A percentile compares a stretch with the other conserved stretches of the same genome.
Evolutionary conservation across 1,139 yeast genomes (phyloP).

Genomic region (Lodderomyces elongisporus): DNA sequence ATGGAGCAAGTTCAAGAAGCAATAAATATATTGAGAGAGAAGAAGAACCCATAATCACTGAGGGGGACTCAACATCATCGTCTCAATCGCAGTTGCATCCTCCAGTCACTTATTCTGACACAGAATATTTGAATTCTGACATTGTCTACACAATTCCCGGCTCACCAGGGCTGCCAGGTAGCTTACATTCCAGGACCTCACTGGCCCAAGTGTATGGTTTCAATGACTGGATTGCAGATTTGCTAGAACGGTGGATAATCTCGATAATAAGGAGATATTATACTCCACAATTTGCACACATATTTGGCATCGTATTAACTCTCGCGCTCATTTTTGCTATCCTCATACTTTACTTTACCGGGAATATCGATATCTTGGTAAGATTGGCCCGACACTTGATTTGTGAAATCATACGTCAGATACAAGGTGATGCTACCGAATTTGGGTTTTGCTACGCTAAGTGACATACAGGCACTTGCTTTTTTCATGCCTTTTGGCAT

Average conservation of each 20-base stretch:
- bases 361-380: slow-evolving; percentile 13
- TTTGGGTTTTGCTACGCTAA: not conserved
- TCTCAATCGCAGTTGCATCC: too few species aligned
- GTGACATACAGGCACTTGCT: not conserved
- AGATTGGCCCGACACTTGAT: slow-evolving; percentile 10
- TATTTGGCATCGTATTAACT: slow-evolving; percentile 9
- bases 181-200: too few species aligned
- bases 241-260: slow-evolving; percentile 9
- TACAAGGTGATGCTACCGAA: not conserved
- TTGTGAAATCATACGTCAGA: slow-evolving; percentile 14
- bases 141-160: slow-evolving; percentile 1
- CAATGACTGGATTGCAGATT: not conserved
- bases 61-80: too few species aligned
- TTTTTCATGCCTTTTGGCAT: too few species aligned
- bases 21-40: too few species aligned
- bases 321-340: slow-evolving; percentile 8
- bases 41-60: too few species aligned
- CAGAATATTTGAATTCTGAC: too few species aligned
- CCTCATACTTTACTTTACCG: slow-evolving; percentile 15
- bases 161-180: too few species aligned
- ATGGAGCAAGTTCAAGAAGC: slow-evolving; percentile 1
- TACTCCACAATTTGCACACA: slow-evolving; percentile 7
- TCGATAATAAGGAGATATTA: slow-evolving; percentile 8
- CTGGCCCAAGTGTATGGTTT: too few species aligned
- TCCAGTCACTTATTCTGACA: too few species aligned